Evolutionary conservation across 352 stramenopile genomes (phyloP), one percentile per base, ranked within the genome.

Genomic region (Albugo laibachii): DNA sequence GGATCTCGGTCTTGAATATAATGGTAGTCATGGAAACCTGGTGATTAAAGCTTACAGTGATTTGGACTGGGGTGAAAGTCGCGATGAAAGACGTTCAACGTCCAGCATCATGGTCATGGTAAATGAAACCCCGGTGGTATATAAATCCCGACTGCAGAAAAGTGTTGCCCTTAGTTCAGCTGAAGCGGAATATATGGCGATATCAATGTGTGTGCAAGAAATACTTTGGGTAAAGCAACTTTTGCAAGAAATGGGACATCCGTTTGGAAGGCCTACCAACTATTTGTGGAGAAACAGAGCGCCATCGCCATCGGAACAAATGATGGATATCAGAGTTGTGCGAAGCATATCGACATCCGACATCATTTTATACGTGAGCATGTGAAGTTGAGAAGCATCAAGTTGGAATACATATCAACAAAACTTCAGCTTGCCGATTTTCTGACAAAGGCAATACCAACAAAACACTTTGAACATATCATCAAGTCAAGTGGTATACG

Each of bases 201-300:
- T 43, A 8, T 3, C 38, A 43, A 21, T 43, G 38, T 19, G 16
- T 8, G 19, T 24, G 16, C 38, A 43, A 43, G 38, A 43, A 21
- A 21, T 43, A 10, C 2, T 43, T 10, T 43, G 38, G 38, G 19
- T 43, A 8, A 43, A 21, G 19, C 16, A 21, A 8, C 38, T 21
- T 10, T 21, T 43, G 16, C 16, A 8, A 24, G 38, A 24, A 19
- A 43, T 43, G 8, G 16, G 8, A 8, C 16, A 19, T 10, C 16
- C 3, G 38, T 21, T 21, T 8, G 38, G 8, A 3, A 24, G 8
- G 8, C 16, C 38, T 21, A 43, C 16, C 16, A 19, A 24, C 5
- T 42, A 10, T 45, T 41, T 16, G 11, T 44, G 10, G 54, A 60
- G 18, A 60, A 60, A 39, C 39, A 58, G 48, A 41, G 48, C 0